Evolutionary conservation across 2,329 filamentous ascomycete species (phyloP).

Genomic region (Pseudocercospora cruenta): DNA sequence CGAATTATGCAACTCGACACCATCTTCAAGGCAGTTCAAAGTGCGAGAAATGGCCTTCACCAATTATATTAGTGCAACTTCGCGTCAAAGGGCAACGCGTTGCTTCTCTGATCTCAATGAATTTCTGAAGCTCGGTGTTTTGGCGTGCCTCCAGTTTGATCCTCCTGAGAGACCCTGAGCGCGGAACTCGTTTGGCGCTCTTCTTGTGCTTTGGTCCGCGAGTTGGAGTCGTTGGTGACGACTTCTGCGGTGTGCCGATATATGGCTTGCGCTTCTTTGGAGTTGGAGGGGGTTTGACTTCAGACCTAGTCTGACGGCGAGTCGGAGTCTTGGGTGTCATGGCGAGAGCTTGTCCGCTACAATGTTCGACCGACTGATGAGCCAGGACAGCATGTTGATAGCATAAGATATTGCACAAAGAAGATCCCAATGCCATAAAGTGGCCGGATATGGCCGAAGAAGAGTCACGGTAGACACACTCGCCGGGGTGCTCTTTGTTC

Average conservation of each 20-base stretch:
- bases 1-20: not conserved
- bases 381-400: not conserved
- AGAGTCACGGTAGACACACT: not conserved
- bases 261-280: not conserved
- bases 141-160: not conserved
- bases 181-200: not conserved
- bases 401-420: not conserved
- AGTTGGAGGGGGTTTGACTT: not conserved
- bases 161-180: not conserved
- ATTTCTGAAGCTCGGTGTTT: not conserved
- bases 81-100: not conserved
- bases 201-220: not conserved
- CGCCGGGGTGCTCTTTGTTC: not conserved
- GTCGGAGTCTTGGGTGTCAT: not conserved
- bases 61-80: not conserved
- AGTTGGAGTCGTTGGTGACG: not conserved
- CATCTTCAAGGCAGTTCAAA: not conserved
- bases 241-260: not conserved
- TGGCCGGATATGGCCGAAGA: not conserved
- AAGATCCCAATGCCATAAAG: not conserved
- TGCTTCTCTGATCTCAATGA: not conserved
- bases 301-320: not conserved
- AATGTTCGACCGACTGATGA: not conserved
- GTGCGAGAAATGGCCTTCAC: no score
- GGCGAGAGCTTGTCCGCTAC: not conserved